A percentile compares a stretch with the other conserved stretches of the same genome.
Conservation (phyloP, 1,139 yeast species). For the Geotrichum phurueaensis region DNA sequence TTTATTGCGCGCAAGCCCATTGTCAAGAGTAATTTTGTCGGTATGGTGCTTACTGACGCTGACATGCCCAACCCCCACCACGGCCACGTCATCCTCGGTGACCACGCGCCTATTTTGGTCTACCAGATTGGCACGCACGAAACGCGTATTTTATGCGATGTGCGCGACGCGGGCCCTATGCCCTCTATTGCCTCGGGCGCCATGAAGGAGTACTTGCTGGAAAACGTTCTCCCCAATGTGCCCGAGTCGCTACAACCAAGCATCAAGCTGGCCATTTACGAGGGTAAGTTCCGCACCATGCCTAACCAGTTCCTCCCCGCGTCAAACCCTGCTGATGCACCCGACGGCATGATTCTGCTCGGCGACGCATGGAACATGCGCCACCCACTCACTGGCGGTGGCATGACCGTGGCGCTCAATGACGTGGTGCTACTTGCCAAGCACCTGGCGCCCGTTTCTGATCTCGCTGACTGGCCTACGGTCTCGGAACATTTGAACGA, state of each 20-base stretch:
- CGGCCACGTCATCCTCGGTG: slow-evolving; percentile 87
- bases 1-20: slow-evolving; percentile 54
- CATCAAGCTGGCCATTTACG: slow-evolving; percentile 51
- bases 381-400: slow-evolving; percentile 98
- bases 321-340: slow-evolving; percentile 42
- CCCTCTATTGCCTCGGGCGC: slow-evolving; percentile 63
- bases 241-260: slow-evolving; percentile 64
- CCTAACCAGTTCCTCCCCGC: slow-evolving; percentile 92
- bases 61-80: slow-evolving; percentile 63
- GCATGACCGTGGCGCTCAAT: slow-evolving; percentile 95
- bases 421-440: slow-evolving; percentile 70
- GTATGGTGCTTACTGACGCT: slow-evolving; percentile 68
- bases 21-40: slow-evolving; percentile 81
- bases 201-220: slow-evolving; percentile 53
- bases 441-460: slow-evolving; percentile 40
- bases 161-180: slow-evolving; percentile 53
- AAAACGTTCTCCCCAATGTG: slow-evolving; percentile 58
- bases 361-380: slow-evolving; percentile 98
- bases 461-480: slow-evolving; percentile 36
- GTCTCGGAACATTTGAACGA: slow-evolving; percentile 59
- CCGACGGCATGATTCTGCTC: slow-evolving; percentile 73
- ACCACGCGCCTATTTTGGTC: slow-evolving; percentile 78
- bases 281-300: slow-evolving; percentile 64
- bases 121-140: slow-evolving; percentile 81
- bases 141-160: slow-evolving; percentile 86